Base-by-base conservation (phyloP, 1,139 yeast species). In the Meyerozyma sp. region DNA sequence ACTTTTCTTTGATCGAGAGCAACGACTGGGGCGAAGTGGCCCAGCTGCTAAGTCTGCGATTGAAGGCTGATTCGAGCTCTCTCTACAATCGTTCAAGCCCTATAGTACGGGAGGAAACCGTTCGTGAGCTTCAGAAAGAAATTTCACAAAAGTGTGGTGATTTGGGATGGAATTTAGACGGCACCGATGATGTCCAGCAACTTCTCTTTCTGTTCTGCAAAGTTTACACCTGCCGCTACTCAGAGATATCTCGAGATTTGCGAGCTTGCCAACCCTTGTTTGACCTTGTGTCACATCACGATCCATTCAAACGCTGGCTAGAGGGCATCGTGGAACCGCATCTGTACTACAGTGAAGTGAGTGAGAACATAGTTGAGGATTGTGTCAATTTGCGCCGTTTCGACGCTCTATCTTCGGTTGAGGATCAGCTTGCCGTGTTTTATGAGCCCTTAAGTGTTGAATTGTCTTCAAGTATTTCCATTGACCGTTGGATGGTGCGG, bases 281-380 rank as follows among this genome's bases (percentile, higher is more conserved):
- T 21, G 26, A 18, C 16, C 37, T 34, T 34, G 26, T 34, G 7
- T 11, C 26, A 10, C 20, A 9, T 11, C 20, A 20, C 14, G 37
- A 13, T 34, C 37, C 37, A 9, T 21, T 34, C 26, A 18, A 34
- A 34, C 26, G 25, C n/a, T 34, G 37, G 37, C 26, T 34, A 2
- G 11, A 18, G 26, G 37, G 37, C 5, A 34, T 34, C 13, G 37
- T 34, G n/a, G 26, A 34, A 34, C 37, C 37, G 9, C 37, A 34
- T 21, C 21, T 34, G 37, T 34, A 34, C 37, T 34, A 34, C 16
- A 20, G 13, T 10, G 37, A 34, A 13, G n/a, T 21, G 5, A 20
- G 25, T 34, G 26, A 18, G 26, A 21, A 21, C 14, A n/a, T 30
- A 16, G 10, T 30, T 30, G 26, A 21, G 10, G 26, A 34, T 13